Conservation (phyloP, 495 filamentous ascomycete species). For the Neurospora tetraspora region DNA sequence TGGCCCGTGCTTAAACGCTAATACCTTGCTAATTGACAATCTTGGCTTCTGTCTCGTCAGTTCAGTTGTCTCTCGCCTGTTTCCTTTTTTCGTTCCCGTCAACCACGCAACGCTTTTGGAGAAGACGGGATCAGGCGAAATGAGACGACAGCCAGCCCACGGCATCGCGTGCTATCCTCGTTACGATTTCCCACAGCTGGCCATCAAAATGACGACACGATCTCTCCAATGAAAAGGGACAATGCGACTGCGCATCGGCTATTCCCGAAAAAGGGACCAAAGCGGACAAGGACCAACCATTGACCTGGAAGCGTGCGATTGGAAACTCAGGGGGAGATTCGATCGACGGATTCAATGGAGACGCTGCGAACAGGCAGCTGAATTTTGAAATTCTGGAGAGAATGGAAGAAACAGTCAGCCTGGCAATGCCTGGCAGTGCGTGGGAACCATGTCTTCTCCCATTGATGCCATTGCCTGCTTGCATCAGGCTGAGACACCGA, state of each 20-base stretch:
- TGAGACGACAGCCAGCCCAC: too few relatives aligned
- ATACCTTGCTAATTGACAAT: background rate
- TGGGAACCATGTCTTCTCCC: background rate
- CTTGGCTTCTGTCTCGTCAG: background rate
- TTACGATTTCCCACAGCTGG: background rate
- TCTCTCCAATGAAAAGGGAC: background rate
- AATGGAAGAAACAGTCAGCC: background rate
- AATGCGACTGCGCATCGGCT: background rate
- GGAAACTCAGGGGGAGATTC: background rate
- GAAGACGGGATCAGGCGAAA: background rate
- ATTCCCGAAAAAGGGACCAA: background rate
- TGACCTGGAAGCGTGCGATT: background rate
- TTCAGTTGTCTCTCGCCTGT: background rate
- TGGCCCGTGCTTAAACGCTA: background rate
- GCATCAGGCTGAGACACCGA: background rate
- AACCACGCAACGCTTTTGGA: background rate
- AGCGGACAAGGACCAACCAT: background rate
- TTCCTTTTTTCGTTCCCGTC: background rate
- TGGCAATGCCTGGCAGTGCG: background rate
- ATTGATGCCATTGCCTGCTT: background rate
- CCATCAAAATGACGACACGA: background rate
- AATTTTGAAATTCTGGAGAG: background rate
- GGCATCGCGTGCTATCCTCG: background rate
- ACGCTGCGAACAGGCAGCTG: background rate
- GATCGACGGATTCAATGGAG: background rate